Evolutionary conservation across 495 filamentous ascomycete genomes (phyloP), one percentile per base, ranked within the genome.

Genomic region (Podospora bellae-mahoneyi): DNA sequence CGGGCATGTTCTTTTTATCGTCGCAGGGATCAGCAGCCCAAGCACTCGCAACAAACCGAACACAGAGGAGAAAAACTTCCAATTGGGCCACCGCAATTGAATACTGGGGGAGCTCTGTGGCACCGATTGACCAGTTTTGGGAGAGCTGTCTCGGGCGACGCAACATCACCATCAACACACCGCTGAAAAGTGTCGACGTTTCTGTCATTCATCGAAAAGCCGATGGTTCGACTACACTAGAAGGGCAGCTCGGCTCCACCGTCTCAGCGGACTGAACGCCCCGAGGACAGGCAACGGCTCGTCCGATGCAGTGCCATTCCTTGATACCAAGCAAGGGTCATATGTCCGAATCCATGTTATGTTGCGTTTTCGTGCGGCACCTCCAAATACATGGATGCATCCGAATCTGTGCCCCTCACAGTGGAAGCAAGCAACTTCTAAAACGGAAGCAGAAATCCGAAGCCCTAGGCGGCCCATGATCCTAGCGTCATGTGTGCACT

Each of bases 21-120:
- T 26, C n/a, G 56, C 64, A 70, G 44, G 60, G 64, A 55, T 64
- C 26, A 65, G 48, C 67, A 62, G 62, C 62, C 55, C 39, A 57
- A 61, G 20, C 62, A 62, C 65, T 34, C 39, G 39, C 39, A 48
- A 48, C 9, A 48, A 48, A 13, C 39, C 39, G 39, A 48, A 48
- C 13, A 48, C 9, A 48, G 55, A 58, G 9, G 9, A 26, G 18
- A 26, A 58, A 58, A 58, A 58, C 23, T 10, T 58, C 55, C 55
- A 58, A 58, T 58, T 26, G 55, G 23, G n/a, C 55, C 9, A 58
- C 55, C 13, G n/a, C 4, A 58, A 58, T 20, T 26, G 23, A 58
- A 58, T 58, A 19, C 23, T 19, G 55, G 55, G 23, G 55, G 55
- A 5, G 15, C 54, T 18, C 5, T 57, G 54, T 57, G 54, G 54